phyloP scores from a whole-genome alignment of 2,329 filamentous ascomycete species.

The Aspergillus sp. region DNA sequence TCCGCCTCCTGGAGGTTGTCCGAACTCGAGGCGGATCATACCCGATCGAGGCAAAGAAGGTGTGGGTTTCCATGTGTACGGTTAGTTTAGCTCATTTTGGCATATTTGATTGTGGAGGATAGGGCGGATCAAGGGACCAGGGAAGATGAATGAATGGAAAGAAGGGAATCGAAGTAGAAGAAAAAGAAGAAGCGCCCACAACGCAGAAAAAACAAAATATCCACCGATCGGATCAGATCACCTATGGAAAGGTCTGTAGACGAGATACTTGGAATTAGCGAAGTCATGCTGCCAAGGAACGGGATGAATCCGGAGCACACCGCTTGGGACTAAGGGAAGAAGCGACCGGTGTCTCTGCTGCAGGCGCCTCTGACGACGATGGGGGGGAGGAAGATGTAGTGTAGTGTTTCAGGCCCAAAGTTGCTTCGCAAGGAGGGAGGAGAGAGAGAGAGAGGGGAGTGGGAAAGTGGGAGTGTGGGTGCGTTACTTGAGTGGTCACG shows the following conservation, averaged over 20 bases:
- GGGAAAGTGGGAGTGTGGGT: background rate
- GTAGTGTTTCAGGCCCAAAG: slow-evolving; percentile 1
- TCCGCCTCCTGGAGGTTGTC: slow-evolving; percentile 3
- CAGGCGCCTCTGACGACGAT: slow-evolving; percentile 9
- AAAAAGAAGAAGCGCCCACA: background rate
- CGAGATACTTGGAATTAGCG: background rate
- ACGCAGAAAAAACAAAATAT: background rate
- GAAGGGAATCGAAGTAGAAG: background rate
- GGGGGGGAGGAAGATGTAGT: background rate
- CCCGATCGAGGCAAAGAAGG: background rate
- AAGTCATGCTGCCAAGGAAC: background rate
- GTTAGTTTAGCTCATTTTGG: background rate
- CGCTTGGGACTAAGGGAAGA: background rate
- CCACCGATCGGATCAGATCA: background rate
- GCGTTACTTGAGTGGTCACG: background rate
- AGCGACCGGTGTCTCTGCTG: background rate
- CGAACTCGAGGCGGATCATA: slow-evolving; percentile 6
- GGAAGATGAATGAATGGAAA: background rate
- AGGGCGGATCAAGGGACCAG: background rate
- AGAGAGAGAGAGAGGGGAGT: background rate
- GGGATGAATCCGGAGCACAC: background rate
- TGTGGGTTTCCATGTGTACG: background rate
- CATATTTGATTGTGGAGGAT: background rate
- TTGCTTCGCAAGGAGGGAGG: background rate
- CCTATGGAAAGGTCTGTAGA: too few species aligned